Evolutionary conservation across 106 monocot species (phyloP), one percentile per base, ranked within the genome.

Genomic region (Platanthera zijinensis): DNA sequence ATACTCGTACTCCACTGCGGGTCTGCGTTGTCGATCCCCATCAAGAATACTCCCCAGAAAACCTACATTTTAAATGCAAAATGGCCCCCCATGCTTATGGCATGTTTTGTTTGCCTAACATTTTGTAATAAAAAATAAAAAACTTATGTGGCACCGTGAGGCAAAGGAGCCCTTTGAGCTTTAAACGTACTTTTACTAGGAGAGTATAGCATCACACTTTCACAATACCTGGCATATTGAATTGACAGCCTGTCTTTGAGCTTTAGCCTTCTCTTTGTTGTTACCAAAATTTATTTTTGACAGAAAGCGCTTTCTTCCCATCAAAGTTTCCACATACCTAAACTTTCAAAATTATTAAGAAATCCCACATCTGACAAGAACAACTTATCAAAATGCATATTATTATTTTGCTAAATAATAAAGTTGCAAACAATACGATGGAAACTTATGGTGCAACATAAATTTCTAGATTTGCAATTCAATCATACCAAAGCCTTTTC

Each of bases 211-310:
- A 78, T 10, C 6, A 5, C 14, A 4, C 14, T 47, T 21, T 77
- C 17, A 7, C 22, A 28, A 22, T 84, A 94, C 97, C 91, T 99
- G 99, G 80, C 99, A 99, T 54, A 99, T 92, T 67, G 99, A 99
- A 84, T 99, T 99, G 30, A 99, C 90, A 82, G 99, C 99, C 80
- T 99, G 99, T 75, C 99, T 92, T 79, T 99, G 86, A 75, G 94
- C 99, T 84, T 92, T 99, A 54, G 94, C 78, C 82, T 90, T 92
- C 77, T 99, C 99, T 81, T 88, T 94, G 71, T 52, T 83, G 62
- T 83, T 85, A 57, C 94, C 99, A 79, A 76, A 81, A 72, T 90
- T 88, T 72, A 99, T 99, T 77, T 99, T 99, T 61, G 99, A 84
- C 57, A 99, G 78, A 79, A 85, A 99, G 3, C 94, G 86, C 74